Base-by-base conservation (phyloP, 371 early-diverging fungal genomes). In the Apophysomyces ossiformis region DNA sequence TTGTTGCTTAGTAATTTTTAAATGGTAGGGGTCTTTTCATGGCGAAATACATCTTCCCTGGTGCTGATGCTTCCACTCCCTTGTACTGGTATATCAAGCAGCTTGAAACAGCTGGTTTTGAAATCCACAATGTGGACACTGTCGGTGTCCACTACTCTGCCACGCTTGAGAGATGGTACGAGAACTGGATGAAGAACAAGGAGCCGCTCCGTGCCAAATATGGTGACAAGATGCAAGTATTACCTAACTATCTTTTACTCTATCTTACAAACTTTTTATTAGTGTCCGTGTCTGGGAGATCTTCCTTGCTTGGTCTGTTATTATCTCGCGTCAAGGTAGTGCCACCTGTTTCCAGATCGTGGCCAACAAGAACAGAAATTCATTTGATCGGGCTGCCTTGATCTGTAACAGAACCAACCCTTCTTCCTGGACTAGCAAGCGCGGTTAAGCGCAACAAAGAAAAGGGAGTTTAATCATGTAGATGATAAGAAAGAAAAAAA, bases 11-110 rank as follows among this genome's bases (percentile, higher is more conserved):
- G 6, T 39, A 18, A 18, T 38, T 13, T 41, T 39, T 37, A 35
- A 26, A 57, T 46, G 32, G 32, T 26, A 81, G 81, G 82, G 98
- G 97, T 61, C 88, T 97, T 58, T 97, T 97, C 81, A 97, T 98
- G 98, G 95, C 94, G 75, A 96, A 92, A 84, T 97, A 97, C 78
- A 90, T 98, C 66, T 97, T 98, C 92, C 98, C 97, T 66, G 98
- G 98, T 72, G 98, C 98, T 68, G 99, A 97, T 82, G 98, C 98
- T 37, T 96, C 96, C 58, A 89, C 91, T 74, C 99, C 99, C 54
- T 83, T 98, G 60, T 91, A 92, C 88, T 98, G 97, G 97, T 91
- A 91, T 57, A 78, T 92, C 59, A 87, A 89, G 64, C 93, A 98
- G 85, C 86, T 94, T 59, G 98, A 98, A 82, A 84, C 79, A 41